Evolutionary conservation across 2,329 filamentous ascomycete species (phyloP).

Genomic region (Cytospora schulzeri): DNA sequence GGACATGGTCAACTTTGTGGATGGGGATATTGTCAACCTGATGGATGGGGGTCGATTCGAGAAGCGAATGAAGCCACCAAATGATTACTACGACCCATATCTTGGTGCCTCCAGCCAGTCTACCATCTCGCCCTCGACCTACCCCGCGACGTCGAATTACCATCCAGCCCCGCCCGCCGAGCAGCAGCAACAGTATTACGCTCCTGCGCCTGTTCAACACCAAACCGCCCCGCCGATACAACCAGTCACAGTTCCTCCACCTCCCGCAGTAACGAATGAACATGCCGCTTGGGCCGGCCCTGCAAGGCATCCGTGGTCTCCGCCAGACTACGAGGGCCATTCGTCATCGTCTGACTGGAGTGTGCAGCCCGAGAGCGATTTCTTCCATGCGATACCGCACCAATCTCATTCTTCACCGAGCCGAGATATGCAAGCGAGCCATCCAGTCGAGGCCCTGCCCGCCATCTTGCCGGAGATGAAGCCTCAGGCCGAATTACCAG

Average conservation of each 20-base stretch:
- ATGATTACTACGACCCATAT: slow-evolving; percentile 27
- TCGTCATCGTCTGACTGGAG: slow-evolving; percentile 22
- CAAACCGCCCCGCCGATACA: slow-evolving; percentile 8
- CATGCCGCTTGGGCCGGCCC: slow-evolving; percentile 18
- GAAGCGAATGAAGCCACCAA: slow-evolving; percentile 22
- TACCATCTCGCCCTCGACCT: slow-evolving; percentile 15
- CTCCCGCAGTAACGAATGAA: slow-evolving; percentile 9
- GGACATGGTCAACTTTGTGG: slow-evolving; percentile 27
- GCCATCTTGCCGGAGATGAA: slow-evolving; percentile 25
- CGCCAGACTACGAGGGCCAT: slow-evolving; percentile 25
- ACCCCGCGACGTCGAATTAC: slow-evolving; percentile 14
- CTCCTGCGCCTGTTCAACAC: slow-evolving; percentile 7
- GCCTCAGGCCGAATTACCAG: slow-evolving; percentile 26
- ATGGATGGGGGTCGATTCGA: slow-evolving; percentile 27
- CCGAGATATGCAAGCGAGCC: neutral
- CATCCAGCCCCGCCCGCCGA: slow-evolving; percentile 14
- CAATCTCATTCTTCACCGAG: neutral
- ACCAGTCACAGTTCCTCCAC: slow-evolving; percentile 1
- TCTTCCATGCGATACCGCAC: slow-evolving; percentile 4
- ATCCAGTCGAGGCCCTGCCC: slow-evolving; percentile 20
- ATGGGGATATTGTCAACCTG: slow-evolving; percentile 26
- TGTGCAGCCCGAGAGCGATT: slow-evolving; percentile 15
- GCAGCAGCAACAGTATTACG: slow-evolving; percentile 9
- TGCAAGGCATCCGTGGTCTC: slow-evolving; percentile 26
- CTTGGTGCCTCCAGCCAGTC: slow-evolving; percentile 24